Evolutionary conservation across 441 rosid species (phyloP), one percentile per base, ranked within the genome.

Genomic region (Gossypium trilobum): DNA sequence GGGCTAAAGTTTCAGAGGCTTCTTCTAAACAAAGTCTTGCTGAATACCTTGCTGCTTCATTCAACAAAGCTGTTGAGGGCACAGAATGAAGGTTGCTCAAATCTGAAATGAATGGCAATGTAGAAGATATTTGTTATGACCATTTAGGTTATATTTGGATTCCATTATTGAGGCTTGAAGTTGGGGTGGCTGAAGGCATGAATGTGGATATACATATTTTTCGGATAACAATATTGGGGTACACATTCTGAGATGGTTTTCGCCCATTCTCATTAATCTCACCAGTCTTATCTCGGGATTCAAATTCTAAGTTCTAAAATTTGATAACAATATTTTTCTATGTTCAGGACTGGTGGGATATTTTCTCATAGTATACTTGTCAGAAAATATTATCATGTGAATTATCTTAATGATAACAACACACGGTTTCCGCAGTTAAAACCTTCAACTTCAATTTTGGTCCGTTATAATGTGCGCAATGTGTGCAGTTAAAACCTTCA

Each of bases 21-120:
- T 77, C 90, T 77, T 76, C 85, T 71, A 76, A 23, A 75, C 85
- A 78, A 72, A 86, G 88, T 82, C 93, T 91, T 63, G 95, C 97
- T 51, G 90, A 87, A 70, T 89, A 84, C 78, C 95, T 91, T 68
- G 91, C 97, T 75, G 83, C 91, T 59, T 83, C 94, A 25, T 80
- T 91, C 62, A 84, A 87, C 66, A 91, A 89, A 78, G 87, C 87
- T 27, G 61, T 74, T n/a, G 76, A 78, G 11, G 78, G 81, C 72
- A 71, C 75, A 11, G 27, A 87, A 27, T 87, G 79, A 82, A 14
- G 39, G 48, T 42, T 65, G 17, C 54, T 42, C 67, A 62, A 33
- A 62, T 62, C 17, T 23, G 36, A 27, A 22, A 44, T 13, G 55
- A 9, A 42, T 17, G 69, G 52, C 27, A 10, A 44, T 22, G 33